Percentiles rank a stretch among this genome's conserved stretches.
phyloP scores from a whole-genome alignment of 768 basidiomycete genomes.

The Tulasnella sp. region DNA sequence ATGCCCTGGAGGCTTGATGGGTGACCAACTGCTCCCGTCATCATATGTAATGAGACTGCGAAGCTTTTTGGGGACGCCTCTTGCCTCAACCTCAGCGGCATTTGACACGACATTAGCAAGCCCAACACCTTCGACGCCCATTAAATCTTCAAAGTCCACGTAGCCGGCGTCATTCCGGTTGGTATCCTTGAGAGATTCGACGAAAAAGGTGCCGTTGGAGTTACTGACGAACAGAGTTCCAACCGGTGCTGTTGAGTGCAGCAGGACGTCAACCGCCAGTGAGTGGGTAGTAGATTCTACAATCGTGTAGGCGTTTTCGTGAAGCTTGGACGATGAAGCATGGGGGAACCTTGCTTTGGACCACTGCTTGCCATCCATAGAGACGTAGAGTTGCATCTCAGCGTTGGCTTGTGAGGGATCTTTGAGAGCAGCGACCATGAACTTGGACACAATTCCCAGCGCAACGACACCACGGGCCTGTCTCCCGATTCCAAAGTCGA shows the following conservation, averaged over 20 bases:
- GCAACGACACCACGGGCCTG: slow-evolving; percentile 83
- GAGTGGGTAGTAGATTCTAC: slow-evolving; percentile 91
- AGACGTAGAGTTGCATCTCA: slow-evolving; percentile 78
- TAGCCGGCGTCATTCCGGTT: slow-evolving; percentile 81
- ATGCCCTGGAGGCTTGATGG: slow-evolving; percentile 45
- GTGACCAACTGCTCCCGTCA: slow-evolving; percentile 75
- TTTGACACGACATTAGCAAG: slow-evolving; percentile 81
- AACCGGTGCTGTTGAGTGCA: slow-evolving; percentile 41
- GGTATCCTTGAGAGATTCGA: slow-evolving; percentile 80
- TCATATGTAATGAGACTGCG: slow-evolving; percentile 79
- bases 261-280: slow-evolving; percentile 84
- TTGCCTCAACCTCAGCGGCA: slow-evolving; percentile 66
- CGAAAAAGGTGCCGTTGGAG: slow-evolving; percentile 91
- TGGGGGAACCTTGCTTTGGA: slow-evolving; percentile 89
- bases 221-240: slow-evolving; percentile 95
- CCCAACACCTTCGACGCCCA: slow-evolving; percentile 81
- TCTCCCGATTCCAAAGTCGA: slow-evolving; percentile 71
- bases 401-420: slow-evolving; percentile 41
- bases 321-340: slow-evolving; percentile 58
- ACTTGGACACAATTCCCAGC: slow-evolving; percentile 86
- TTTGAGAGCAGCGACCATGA: slow-evolving; percentile 79
- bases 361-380: slow-evolving; percentile 73
- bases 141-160: slow-evolving; percentile 85
- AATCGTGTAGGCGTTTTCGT: slow-evolving; percentile 91
- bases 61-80: slow-evolving; percentile 56